Base-by-base conservation (phyloP, 768 basidiomycete genomes). In the Kwoniella mangroviensis region DNA sequence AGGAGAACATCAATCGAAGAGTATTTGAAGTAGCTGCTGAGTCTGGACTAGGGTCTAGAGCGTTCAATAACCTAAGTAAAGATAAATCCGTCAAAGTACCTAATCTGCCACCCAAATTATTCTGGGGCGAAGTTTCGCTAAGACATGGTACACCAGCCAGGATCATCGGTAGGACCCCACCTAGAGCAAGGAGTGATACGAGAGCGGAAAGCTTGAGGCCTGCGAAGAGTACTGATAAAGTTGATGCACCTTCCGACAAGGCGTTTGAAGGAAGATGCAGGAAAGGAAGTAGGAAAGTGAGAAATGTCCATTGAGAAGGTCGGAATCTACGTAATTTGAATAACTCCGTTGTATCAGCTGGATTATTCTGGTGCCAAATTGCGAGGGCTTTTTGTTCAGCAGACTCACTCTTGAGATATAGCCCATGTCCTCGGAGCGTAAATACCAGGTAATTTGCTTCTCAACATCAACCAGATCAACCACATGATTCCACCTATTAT, bases 81-180 rank as follows among this genome's bases (percentile, higher is more conserved):
- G 89, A 90, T 66, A 94, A 86, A 79, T 94, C 92, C 65, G 90
- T 88, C 15, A 93, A 84, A 0, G 87, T 88, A 2, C 90, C 90
- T 67, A 88, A 89, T 6, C 86, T 85, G 5, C 92, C 91, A 45
- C 85, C 85, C 73, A 86, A 89, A 10, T 76, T 75, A 5, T 86
- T 82, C 0, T 84, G 70, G 0, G 84, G 79, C 2, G 86, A 85
- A 0, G 87, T 86, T 28, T 88, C 76, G 7, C 88, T 87, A 43
- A 91, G 83, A 83, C 92, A 94, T 2, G 92, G 91, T 0, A 85
- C 88, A 22, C 86, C 84, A 62, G 91, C 86, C 67, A 91, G 83
- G 79, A 92, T 92, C 12, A 93, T 81, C 13, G 92, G 92, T 22
- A 94, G 85, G 10, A 88, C 89, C 15, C 88, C 90, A n/a, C 82